Evolutionary conservation across 495 filamentous ascomycete species (phyloP).

Genomic region (Tuber indicum): DNA sequence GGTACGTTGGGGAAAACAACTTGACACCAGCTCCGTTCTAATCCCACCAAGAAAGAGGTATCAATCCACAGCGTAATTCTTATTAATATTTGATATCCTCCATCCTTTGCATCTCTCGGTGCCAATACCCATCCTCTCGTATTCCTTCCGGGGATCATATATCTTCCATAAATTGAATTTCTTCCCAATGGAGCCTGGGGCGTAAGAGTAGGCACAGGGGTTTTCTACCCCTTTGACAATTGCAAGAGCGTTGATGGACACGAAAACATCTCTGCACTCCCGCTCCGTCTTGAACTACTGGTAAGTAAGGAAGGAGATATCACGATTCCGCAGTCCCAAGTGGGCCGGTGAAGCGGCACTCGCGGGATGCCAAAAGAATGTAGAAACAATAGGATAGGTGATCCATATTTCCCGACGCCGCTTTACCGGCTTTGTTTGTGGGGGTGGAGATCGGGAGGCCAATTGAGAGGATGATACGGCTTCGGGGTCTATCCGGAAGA

Average conservation of each 20-base stretch:
- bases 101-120: conserved; percentile 55
- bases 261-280: conserved; percentile 77
- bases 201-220: conserved; percentile 82
- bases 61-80: conserved; percentile 60
- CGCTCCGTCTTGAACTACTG: conserved; percentile 71
- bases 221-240: conserved; percentile 80
- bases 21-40: conserved; percentile 38
- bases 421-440: conserved; percentile 12
- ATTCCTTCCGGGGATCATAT: conserved; percentile 62
- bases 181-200: conserved; percentile 65
- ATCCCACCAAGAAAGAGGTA: neutral
- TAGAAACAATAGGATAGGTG: conserved; percentile 82
- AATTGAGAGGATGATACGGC: conserved; percentile 7
- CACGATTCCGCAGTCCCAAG: conserved; percentile 79
- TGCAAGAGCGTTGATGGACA: conserved; percentile 73
- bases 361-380: conserved; percentile 62
- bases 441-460: conserved; percentile 4
- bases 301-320: conserved; percentile 88
- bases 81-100: conserved; percentile 86
- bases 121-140: conserved; percentile 40
- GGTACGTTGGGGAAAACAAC: conserved; percentile 89
- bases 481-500: conserved; percentile 46
- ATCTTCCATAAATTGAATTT: conserved; percentile 74
- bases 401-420: conserved; percentile 75
- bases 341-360: conserved; percentile 67